Conservation (phyloP, 805 yeast genomes). For the Cyberlindnera galapagoensis region DNA sequence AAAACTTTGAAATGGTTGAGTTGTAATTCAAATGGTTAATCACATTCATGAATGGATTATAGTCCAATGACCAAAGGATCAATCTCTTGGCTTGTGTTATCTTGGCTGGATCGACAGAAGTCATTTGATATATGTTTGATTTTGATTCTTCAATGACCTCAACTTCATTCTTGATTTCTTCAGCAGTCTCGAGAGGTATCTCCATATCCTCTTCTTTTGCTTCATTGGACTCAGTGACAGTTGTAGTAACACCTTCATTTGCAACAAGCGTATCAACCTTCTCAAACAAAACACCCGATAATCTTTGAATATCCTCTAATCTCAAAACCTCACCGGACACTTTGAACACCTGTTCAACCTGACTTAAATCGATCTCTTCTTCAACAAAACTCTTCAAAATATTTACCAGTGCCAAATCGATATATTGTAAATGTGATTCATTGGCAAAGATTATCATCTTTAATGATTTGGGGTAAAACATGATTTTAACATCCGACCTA, state of each 20-base stretch:
- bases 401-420: conserved; percentile 18
- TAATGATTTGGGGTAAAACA: conserved; percentile 13
- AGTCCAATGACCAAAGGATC: conserved; percentile 22
- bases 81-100: conserved; percentile 20
- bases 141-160: conserved; percentile 1
- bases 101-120: conserved; percentile 15
- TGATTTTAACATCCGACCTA: conserved; percentile 21
- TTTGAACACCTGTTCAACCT: conserved; percentile 9
- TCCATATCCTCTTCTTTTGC: neutral
- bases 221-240: no score
- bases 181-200: no score
- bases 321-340: conserved; percentile 11
- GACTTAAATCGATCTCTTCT: conserved; percentile 12
- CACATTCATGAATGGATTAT: conserved; percentile 17
- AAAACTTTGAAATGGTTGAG: conserved; percentile 4
- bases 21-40: conserved; percentile 9
- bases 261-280: conserved; percentile 3
- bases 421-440: conserved; percentile 19
- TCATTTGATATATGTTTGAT: conserved; percentile 12
- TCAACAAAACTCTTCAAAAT: conserved; percentile 12
- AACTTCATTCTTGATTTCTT: neutral
- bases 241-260: no score
- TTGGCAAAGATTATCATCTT: conserved; percentile 20
- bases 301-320: conserved; percentile 18
- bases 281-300: conserved; percentile 20